Evolutionary conservation across 148 eudicot species (phyloP).

Genomic region (Salicornia ramosissima): DNA sequence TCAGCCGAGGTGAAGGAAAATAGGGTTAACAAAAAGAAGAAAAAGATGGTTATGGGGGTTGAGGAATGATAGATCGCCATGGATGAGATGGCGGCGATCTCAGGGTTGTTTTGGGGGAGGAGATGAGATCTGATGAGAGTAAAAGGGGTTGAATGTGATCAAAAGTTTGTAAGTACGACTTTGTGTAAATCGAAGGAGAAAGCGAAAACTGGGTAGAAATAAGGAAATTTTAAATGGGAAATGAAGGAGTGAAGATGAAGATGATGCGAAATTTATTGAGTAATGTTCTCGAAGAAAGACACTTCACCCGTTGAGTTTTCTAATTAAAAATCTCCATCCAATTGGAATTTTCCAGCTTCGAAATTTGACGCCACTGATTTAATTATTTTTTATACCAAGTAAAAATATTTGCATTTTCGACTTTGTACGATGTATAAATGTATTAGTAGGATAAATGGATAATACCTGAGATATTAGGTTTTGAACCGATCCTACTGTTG

Average conservation of each 20-base stretch:
- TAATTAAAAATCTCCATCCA: background rate
- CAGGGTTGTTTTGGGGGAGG: background rate
- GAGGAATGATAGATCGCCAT: constrained; percentile 24
- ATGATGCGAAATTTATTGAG: background rate
- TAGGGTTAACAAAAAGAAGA: background rate
- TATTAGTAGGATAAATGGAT: too few relatives aligned
- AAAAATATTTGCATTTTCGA: too few relatives aligned
- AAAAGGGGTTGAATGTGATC: background rate
- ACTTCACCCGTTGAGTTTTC: background rate
- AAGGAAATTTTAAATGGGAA: background rate
- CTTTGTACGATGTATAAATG: too few relatives aligned
- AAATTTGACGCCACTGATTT: background rate
- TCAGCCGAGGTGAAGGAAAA: constrained; percentile 41
- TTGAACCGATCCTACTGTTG: too few relatives aligned
- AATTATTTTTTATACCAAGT: too few relatives aligned
- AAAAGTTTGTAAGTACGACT: background rate
- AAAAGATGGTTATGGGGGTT: background rate
- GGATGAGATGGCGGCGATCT: constrained; percentile 12
- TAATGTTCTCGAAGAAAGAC: background rate
- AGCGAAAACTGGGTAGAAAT: background rate
- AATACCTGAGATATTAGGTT: too few relatives aligned
- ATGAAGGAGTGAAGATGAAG: background rate
- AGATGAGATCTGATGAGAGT: background rate
- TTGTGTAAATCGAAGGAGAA: background rate
- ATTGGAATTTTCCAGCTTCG: background rate